A percentile compares a stretch with the other conserved stretches of the same genome.
These are phyloP conservation scores for Arachis stenosperma DNA, from an alignment of 306 rosid species.

Conservation along the genomic window DNA sequence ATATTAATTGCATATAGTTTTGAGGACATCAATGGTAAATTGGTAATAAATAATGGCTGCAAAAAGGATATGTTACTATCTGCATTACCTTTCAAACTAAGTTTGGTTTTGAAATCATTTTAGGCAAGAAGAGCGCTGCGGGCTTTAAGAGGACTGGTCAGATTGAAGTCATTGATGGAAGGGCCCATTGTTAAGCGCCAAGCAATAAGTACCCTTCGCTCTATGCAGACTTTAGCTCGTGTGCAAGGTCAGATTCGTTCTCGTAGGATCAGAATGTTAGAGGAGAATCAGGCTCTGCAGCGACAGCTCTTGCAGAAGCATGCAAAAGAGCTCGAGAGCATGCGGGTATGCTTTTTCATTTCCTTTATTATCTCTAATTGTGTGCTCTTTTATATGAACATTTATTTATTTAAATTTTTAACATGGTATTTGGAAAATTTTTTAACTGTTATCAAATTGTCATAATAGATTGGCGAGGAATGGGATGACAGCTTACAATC, in stretches of 20 bases:
- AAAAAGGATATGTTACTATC: slow-evolving; percentile 11
- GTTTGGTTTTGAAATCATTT: slow-evolving; percentile 33
- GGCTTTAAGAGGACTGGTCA: slow-evolving; percentile 87
- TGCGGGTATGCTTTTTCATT: slow-evolving; percentile 63
- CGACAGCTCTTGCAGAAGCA: slow-evolving; percentile 90
- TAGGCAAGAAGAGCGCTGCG: slow-evolving; percentile 94
- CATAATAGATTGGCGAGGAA: slow-evolving; percentile 86
- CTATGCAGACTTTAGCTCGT: slow-evolving; percentile 96
- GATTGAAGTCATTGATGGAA: slow-evolving; percentile 87
- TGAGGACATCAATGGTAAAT: neutral
- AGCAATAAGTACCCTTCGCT: slow-evolving; percentile 79
- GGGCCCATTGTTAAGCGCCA: slow-evolving; percentile 91
- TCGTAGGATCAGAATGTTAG: slow-evolving; percentile 87
- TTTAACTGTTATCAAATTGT: slow-evolving; percentile 36
- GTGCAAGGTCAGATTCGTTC: slow-evolving; percentile 91
- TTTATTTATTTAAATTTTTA: slow-evolving; percentile 26
- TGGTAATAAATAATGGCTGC: slow-evolving; percentile 1
- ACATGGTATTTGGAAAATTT: slow-evolving; percentile 24
- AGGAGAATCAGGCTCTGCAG: slow-evolving; percentile 97
- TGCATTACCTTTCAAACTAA: slow-evolving; percentile 28
- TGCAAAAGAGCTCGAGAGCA: slow-evolving; percentile 81
- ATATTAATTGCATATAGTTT: neutral
- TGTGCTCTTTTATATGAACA: neutral
- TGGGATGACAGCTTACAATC: slow-evolving; percentile 98
- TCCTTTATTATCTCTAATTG: slow-evolving; percentile 32